phyloP scores from a whole-genome alignment of 495 filamentous ascomycete genomes.

The Trichocladium antarcticum region DNA sequence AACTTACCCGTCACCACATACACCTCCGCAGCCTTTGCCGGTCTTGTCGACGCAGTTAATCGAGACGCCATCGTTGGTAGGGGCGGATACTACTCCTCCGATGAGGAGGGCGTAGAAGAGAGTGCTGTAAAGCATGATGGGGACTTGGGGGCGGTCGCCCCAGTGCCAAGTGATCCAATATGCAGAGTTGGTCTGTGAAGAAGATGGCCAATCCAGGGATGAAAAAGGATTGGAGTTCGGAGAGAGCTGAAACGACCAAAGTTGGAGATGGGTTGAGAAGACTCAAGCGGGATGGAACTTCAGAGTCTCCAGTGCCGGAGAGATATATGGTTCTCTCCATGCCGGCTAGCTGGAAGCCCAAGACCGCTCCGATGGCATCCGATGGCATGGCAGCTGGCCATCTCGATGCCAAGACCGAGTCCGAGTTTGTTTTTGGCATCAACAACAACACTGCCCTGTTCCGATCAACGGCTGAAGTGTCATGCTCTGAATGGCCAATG shows the following conservation, averaged over 20 bases:
- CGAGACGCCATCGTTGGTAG: background rate
- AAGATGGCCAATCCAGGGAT: background rate
- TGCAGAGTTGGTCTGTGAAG: background rate
- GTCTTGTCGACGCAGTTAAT: background rate
- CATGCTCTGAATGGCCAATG: slow-evolving; percentile 2
- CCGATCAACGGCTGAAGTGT: background rate
- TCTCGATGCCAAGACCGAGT: background rate
- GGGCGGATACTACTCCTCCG: background rate
- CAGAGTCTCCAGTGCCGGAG: too few species aligned
- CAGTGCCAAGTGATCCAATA: background rate
- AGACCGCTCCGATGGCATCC: background rate
- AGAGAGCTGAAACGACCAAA: too few species aligned
- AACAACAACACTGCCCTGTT: background rate
- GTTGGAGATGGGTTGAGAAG: too few species aligned
- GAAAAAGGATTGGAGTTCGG: too few species aligned
- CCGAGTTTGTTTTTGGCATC: too few species aligned
- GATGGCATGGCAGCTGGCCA: background rate
- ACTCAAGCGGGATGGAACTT: too few species aligned
- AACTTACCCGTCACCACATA: slow-evolving; percentile 13
- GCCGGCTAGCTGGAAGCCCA: too few species aligned
- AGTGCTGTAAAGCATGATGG: slow-evolving; percentile 6
- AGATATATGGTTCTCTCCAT: too few species aligned
- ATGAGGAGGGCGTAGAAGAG: slow-evolving; percentile 6
- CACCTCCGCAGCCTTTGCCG: slow-evolving; percentile 4
- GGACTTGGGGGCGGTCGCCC: background rate